Conservation (phyloP, 768 basidiomycete species). For the Mycena polygramma region DNA sequence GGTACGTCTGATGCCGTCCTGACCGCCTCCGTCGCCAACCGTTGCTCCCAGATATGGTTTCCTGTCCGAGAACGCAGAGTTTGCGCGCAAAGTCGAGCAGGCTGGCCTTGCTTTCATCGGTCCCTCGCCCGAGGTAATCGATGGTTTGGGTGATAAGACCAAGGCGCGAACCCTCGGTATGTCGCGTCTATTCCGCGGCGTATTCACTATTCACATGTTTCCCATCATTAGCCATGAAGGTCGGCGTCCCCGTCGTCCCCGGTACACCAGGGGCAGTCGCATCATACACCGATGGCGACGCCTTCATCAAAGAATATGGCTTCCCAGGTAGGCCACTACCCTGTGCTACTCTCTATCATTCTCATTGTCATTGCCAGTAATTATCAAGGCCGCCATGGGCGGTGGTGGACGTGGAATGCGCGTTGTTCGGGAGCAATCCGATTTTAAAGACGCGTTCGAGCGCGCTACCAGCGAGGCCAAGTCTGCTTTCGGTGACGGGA, state of each 20-base stretch:
- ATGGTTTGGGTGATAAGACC: conserved; percentile 98
- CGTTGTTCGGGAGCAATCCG: conserved; percentile 93
- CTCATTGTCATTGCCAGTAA: conserved; percentile 65
- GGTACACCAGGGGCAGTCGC: conserved; percentile 97
- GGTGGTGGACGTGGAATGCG: conserved; percentile 99
- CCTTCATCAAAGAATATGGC: conserved; percentile 95
- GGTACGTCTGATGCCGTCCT: conserved; percentile 61
- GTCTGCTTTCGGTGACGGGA: conserved; percentile 97
- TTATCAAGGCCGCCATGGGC: conserved; percentile 99
- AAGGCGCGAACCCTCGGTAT: conserved; percentile 92
- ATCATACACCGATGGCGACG: conserved; percentile 80
- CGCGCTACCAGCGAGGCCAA: conserved; percentile 96
- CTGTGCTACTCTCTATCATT: background rate
- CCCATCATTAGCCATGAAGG: conserved; percentile 76
- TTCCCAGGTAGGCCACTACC: conserved; percentile 77
- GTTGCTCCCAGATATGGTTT: conserved; percentile 85
- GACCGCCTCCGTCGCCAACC: conserved; percentile 6
- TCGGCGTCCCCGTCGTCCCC: conserved; percentile 96
- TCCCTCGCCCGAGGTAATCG: conserved; percentile 95
- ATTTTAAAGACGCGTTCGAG: conserved; percentile 90
- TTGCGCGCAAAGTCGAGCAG: conserved; percentile 98
- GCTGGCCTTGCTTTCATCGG: conserved; percentile 98
- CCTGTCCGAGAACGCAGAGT: conserved; percentile 95
- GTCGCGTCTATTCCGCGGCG: conserved; percentile 34
- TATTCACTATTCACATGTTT: conserved; percentile 27